phyloP scores from a whole-genome alignment of 345 rosid species.

The Arabis alpina region DNA sequence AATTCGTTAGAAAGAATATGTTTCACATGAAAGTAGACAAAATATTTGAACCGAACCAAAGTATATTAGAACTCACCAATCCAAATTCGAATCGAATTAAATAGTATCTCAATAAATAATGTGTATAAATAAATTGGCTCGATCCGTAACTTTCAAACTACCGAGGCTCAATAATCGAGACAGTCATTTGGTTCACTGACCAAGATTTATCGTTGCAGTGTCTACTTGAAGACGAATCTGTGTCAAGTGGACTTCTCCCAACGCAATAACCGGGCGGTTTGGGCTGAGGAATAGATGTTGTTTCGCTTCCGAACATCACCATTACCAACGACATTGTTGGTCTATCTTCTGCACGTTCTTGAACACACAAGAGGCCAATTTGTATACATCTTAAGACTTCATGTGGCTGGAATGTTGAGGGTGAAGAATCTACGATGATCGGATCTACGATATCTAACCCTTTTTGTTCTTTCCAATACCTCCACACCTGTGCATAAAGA shows the following conservation, averaged over 20 bases:
- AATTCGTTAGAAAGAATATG: no score
- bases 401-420: slow-evolving; percentile 10
- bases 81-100: no score
- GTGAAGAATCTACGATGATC: slow-evolving; percentile 38
- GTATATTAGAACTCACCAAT: no score
- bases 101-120: no score
- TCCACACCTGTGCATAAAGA: slow-evolving; percentile 57
- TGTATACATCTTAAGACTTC: slow-evolving; percentile 74
- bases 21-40: no score
- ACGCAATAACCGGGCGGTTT: slow-evolving; percentile 7
- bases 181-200: slow-evolving; percentile 7
- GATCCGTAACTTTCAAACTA: not conserved
- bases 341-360: slow-evolving; percentile 71
- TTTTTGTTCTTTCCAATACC: slow-evolving; percentile 57
- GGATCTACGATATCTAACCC: slow-evolving; percentile 69
- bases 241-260: not conserved
- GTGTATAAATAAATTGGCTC: no score
- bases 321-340: slow-evolving; percentile 61
- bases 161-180: slow-evolving; percentile 8
- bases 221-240: not conserved
- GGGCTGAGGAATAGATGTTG: not conserved
- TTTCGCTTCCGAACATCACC: slow-evolving; percentile 25
- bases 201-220: not conserved
- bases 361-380: slow-evolving; percentile 78
- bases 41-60: no score